Conservation (phyloP, 345 rosid genomes). For the Populus pruinosa region DNA sequence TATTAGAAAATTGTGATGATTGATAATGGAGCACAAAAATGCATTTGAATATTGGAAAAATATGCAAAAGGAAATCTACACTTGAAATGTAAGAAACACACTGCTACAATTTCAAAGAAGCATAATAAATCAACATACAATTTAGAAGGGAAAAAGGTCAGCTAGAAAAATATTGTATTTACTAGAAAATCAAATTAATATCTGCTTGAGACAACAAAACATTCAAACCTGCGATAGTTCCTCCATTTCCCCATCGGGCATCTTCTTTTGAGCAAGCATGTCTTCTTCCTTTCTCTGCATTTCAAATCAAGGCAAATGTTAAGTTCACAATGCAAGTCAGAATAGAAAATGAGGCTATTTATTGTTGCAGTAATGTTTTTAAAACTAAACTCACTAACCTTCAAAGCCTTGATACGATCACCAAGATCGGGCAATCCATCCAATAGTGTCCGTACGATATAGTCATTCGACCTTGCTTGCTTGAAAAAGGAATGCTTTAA, state of each 20-base stretch:
- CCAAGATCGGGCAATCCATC: slow-evolving; percentile 95
- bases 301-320: slow-evolving; percentile 22
- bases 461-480: slow-evolving; percentile 92
- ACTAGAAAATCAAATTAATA: not conserved
- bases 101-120: not conserved
- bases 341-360: not conserved
- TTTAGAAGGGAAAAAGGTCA: not conserved
- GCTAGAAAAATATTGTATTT: not conserved
- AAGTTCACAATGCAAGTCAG: slow-evolving; percentile 9
- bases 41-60: not conserved
- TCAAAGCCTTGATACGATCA: slow-evolving; percentile 81
- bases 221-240: slow-evolving; percentile 81
- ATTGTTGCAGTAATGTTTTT: not conserved
- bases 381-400: slow-evolving; percentile 43
- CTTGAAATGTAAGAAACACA: not conserved
- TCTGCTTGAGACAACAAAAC: not conserved
- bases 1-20: no score
- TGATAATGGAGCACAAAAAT: no score
- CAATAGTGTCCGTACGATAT: slow-evolving; percentile 65
- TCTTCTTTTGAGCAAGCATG: slow-evolving; percentile 98
- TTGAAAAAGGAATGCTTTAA: slow-evolving; percentile 90
- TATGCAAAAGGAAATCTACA: not conserved
- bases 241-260: slow-evolving; percentile 91
- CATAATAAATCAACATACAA: not conserved
- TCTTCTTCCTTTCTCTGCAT: slow-evolving; percentile 91